Evolutionary conservation across 2,329 filamentous ascomycete species (phyloP).

Genomic region (Xylaria sp.): DNA sequence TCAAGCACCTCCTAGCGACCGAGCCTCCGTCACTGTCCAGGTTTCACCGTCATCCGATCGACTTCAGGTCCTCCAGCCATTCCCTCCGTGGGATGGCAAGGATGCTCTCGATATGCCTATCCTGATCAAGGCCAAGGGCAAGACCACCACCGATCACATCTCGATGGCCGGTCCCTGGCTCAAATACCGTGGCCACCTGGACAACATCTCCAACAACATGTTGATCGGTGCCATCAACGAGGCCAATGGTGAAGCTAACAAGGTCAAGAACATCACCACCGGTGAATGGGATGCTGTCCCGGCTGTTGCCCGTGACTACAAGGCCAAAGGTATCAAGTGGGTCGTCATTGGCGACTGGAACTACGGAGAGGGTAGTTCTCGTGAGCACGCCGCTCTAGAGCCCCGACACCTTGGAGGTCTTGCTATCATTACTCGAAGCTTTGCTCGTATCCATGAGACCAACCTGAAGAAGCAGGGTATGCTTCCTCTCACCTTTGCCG

Average conservation of each 20-base stretch:
- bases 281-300: constrained; percentile 89
- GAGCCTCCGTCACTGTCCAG: constrained; percentile 76
- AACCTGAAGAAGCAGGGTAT: constrained; percentile 99
- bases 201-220: constrained; percentile 99
- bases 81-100: constrained; percentile 91
- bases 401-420: constrained; percentile 96
- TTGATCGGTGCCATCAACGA: constrained; percentile 96
- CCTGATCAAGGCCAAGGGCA: constrained; percentile 94
- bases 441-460: constrained; percentile 99
- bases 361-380: constrained; percentile 96
- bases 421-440: constrained; percentile 94
- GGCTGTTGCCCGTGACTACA: constrained; percentile 96
- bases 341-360: constrained; percentile 99
- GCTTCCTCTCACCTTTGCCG: constrained; percentile 94
- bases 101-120: constrained; percentile 87
- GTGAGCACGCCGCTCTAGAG: constrained; percentile 98
- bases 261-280: constrained; percentile 89
- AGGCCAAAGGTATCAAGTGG: constrained; percentile 95
- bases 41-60: constrained; percentile 92
- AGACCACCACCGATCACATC: constrained; percentile 97
- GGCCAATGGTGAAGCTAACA: constrained; percentile 97
- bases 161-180: constrained; percentile 97
- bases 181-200: constrained; percentile 98
- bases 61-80: constrained; percentile 90
- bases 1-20: constrained; percentile 90